Evolutionary conservation across 78 protist species (phyloP), one percentile per base, ranked within the genome.

Genomic region (Dictyostelium citrinum): DNA sequence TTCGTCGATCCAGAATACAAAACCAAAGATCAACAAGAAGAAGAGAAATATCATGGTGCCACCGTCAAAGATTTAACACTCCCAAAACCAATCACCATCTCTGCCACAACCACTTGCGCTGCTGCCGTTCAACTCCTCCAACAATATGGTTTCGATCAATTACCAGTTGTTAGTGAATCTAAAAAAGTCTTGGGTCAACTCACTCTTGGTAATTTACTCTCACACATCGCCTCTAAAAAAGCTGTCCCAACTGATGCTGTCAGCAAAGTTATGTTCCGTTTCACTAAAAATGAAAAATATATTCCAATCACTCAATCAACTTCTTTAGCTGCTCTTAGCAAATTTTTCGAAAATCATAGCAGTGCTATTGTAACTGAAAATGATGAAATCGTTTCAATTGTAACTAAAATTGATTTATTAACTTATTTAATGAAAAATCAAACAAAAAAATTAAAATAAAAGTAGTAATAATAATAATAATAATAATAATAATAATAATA

Each of bases 221-320:
- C 91, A 11, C 75, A 83, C 16, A 46, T 83, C 60, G 27, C 90
- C 45, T 84, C 88, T 3, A 84, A 84, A 17, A 76, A 64, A 41
- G 72, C 82, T 33, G n/a, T 41, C 8, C 81, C 85, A 70, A 81
- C 71, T 12, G 95, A 91, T 24, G 39, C 91, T 1, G 95, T 91
- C 80, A 37, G 74, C 24, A 91, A 91, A 78, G 95, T 91, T 64
- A 91, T 91, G 95, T 91, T 91, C 95, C 82, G 92, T 67, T 91
- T 91, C 95, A 82, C 85, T 70, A 91, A 49, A 22, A 83, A 33
- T 51, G 64, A 84, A 58, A 58, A 82, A 43, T 91, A 72, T 24
- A 46, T 84, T 46, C 80, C 79, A 49, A 91, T 91, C 43, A 72
- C 90, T 72, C 51, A 55, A 35, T 11, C 67, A 12, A 91, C 95